Base-by-base conservation (phyloP, 2,329 filamentous ascomycete genomes). In the Xylaria sp. region DNA sequence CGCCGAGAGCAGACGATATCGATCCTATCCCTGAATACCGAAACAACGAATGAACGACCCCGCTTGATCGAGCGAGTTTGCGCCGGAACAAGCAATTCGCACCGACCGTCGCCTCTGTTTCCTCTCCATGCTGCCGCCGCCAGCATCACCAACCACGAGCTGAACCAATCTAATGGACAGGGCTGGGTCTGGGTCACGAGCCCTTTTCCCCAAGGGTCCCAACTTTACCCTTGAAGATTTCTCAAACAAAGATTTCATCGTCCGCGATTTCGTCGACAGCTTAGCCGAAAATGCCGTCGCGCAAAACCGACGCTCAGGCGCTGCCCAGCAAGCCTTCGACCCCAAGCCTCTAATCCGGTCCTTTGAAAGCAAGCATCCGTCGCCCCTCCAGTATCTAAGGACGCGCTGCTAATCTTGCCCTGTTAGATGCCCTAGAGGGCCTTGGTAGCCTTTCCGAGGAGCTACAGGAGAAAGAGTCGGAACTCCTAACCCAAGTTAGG, bases 291-390 rank as follows among this genome's bases (percentile, higher is more conserved):
- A 84, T 70, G 91, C 92, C 21, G 86, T 92, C 37, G 89, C 92
- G n/a, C 82, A 84, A 21, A 91, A 89, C 73, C 91, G 95, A 57
- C 90, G 92, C 63, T 97, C 94, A 14, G 88, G 86, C 7, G 84
- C 86, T 67, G 82, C 80, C 64, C 83, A 82, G 74, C 83, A 84
- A 65, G 79, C 83, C 4, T 99, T 99, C 79, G 95, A 99, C 73
- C 93, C 95, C 0, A 99, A 99, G 78, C 96, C 95, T 33, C 83
- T 99, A 70, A 99, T 99, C 72, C 89, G 95, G 63, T 94, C 92
- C 1, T 99, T 99, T 76, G 95, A 99, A 74, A 88, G 86, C 88
- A 80, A 47, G 35, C 25, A 43, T 23, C 37, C 68, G 57, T 19
- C 31, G 12, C 6, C 42, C 33, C 43, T 40, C 35, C 58, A 42